Conservation (phyloP, 192 early-diverging fungal genomes). For the Radiomyces spectabilis region DNA sequence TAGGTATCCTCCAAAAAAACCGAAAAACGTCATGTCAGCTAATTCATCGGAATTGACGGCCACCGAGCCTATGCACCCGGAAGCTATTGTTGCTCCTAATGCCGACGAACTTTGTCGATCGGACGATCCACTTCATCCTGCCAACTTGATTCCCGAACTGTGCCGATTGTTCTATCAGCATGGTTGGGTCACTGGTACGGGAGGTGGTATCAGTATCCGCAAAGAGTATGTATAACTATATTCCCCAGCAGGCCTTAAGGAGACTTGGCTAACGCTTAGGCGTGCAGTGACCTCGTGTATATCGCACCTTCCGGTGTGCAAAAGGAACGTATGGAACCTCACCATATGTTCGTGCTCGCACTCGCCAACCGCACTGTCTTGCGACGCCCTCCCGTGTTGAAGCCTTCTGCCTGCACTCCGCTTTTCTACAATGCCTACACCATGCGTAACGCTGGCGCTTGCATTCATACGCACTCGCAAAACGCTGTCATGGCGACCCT, state of each 20-base stretch:
- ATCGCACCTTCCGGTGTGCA: conserved; percentile 92
- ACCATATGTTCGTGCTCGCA: conserved; percentile 80
- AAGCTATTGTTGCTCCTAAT: background rate
- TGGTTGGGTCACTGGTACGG: conserved; percentile 97
- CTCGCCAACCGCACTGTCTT: conserved; percentile 50
- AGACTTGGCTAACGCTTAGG: background rate
- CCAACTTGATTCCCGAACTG: conserved; percentile 91
- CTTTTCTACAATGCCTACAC: conserved; percentile 92
- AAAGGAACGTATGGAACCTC: conserved; percentile 85
- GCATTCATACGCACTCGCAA: conserved; percentile 97
- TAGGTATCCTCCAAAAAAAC: no score
- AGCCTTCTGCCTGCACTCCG: conserved; percentile 91
- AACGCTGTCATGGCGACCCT: conserved; percentile 91
- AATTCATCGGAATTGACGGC: no score
- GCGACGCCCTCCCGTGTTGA: conserved; percentile 62
- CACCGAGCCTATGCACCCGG: no score
- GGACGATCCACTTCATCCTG: conserved; percentile 54
- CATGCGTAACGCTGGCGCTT: conserved; percentile 76
- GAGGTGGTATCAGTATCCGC: conserved; percentile 82
- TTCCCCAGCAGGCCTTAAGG: no score
- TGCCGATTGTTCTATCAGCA: conserved; percentile 82
- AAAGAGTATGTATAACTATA: conserved; percentile 41
- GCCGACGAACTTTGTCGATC: conserved; percentile 35
- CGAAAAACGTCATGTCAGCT: no score
- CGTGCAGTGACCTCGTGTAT: conserved; percentile 58